phyloP scores from a whole-genome alignment of 2,329 filamentous ascomycete genomes.

The Arthrobotrys pseudoclavata region DNA sequence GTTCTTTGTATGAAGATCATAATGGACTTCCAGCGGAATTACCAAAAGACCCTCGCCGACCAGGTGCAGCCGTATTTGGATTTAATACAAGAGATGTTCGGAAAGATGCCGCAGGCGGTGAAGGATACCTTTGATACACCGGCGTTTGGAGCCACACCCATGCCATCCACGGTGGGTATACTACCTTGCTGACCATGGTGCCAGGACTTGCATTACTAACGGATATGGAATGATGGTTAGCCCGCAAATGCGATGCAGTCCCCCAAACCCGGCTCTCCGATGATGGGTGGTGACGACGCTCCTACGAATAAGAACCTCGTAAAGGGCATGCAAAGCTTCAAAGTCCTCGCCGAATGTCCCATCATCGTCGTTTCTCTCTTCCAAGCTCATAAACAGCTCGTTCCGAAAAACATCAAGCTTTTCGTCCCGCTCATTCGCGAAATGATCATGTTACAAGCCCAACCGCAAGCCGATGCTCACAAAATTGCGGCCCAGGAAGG shows the following conservation, averaged over 20 bases:
- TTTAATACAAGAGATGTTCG: conserved; percentile 94
- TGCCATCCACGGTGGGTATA: conserved; percentile 67
- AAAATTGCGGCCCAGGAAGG: conserved; percentile 82
- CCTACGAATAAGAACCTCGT: conserved; percentile 84
- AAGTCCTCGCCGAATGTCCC: conserved; percentile 95
- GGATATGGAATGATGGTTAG: conserved; percentile 26
- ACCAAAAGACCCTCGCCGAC: conserved; percentile 82
- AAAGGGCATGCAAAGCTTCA: conserved; percentile 98
- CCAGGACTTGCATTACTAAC: not conserved
- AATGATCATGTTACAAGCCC: conserved; percentile 88
- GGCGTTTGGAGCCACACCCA: conserved; percentile 75
- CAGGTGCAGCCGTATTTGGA: conserved; percentile 91
- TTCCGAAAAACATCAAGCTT: conserved; percentile 85
- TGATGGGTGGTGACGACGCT: conserved; percentile 81
- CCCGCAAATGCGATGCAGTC: conserved; percentile 77
- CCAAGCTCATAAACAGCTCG: conserved; percentile 86
- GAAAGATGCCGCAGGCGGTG: conserved; percentile 95
- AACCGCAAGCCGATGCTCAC: conserved; percentile 92
- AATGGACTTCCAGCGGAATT: conserved; percentile 95
- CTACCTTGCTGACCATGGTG: not conserved
- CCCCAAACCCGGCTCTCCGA: conserved; percentile 88
- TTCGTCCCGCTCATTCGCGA: conserved; percentile 96
- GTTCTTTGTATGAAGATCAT: conserved; percentile 98
- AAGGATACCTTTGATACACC: conserved; percentile 91
- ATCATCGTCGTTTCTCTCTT: conserved; percentile 99